Base-by-base conservation (phyloP, 1,139 yeast genomes). In the Pichia sp. region DNA sequence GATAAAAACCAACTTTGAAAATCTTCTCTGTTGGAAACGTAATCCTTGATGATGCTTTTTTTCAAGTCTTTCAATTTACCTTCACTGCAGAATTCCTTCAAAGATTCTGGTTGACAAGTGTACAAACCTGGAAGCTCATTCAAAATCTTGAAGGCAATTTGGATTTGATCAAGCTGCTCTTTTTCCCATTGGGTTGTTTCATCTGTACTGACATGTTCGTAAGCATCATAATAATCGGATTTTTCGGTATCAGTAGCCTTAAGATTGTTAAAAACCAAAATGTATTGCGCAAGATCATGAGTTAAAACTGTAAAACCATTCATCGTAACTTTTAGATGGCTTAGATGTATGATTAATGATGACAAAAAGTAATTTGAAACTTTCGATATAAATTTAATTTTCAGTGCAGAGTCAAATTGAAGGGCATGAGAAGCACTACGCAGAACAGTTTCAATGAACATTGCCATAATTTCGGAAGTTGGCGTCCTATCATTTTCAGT, bases 301-400 rank as follows among this genome's bases (percentile, higher is more conserved):
- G 96, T 84, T n/a, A 87, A 74, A 20, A 84, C 78, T 47, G 83
- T 73, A 27, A 96, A 96, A 42, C 97, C 97, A 10, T 82, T 76
- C 3, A 89, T 80, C 55, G 79, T 86, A 48, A 89, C 87, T 32
- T 78, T 77, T 60, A 79, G 85, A 57, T 81, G 84, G 52, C 82
- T 82, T 59, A 83, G 82, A 61, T 90, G 97, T 29, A 74, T 78
- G 52, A 87, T 68, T 42, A 90, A 65, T 42, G 78, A 70, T 37
- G 74, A 72, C 55, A 84, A 71, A 41, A 87, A 71, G 27, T 71
- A 73, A 48, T 71, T 65, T 1, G 96, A 95, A 12, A 86, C 67
- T 48, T 77, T 80, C 10, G 43, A 50, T 24, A 57, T 48, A 22
- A 57, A 41, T 24, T 53, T 55, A 20, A 51, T 38, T 34, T 53